Percentiles rank a stretch among this genome's conserved stretches.
phyloP scores from a whole-genome alignment of 192 early-diverging fungal genomes.

The Dimargaris verticillata region DNA sequence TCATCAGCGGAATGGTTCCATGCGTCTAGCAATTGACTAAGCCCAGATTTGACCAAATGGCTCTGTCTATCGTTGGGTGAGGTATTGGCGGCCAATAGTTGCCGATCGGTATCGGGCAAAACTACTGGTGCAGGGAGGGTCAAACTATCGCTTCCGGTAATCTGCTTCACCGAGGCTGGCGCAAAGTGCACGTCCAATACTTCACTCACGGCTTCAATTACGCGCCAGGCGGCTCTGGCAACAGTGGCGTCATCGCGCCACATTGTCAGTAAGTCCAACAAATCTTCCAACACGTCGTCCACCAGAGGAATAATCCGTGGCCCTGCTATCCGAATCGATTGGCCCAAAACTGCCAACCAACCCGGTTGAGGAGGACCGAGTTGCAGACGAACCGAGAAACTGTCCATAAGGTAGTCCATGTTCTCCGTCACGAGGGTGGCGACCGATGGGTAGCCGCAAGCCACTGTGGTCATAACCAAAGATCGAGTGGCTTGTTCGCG shows the following conservation, averaged over 20 bases:
- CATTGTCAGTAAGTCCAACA: neutral
- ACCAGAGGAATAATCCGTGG: neutral
- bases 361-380: neutral
- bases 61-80: no score
- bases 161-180: neutral
- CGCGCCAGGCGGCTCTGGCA: neutral
- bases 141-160: no score
- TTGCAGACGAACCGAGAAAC: conserved; percentile 1
- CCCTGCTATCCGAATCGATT: neutral
- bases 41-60: no score
- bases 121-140: no score
- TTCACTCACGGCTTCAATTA: neutral
- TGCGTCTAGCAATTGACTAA: no score
- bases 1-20: no score
- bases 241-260: neutral
- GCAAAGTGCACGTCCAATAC: conserved; percentile 3
- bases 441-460: neutral
- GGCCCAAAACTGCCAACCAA: neutral
- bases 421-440: neutral
- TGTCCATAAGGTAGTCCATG: conserved; percentile 7
- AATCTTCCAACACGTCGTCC: conserved; percentile 9
- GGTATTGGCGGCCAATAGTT: no score
- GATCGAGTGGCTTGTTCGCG: neutral
- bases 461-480: neutral
- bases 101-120: no score